Conservation (phyloP, 169 alveolate genomes). For the Plasmodium coatneyi region DNA sequence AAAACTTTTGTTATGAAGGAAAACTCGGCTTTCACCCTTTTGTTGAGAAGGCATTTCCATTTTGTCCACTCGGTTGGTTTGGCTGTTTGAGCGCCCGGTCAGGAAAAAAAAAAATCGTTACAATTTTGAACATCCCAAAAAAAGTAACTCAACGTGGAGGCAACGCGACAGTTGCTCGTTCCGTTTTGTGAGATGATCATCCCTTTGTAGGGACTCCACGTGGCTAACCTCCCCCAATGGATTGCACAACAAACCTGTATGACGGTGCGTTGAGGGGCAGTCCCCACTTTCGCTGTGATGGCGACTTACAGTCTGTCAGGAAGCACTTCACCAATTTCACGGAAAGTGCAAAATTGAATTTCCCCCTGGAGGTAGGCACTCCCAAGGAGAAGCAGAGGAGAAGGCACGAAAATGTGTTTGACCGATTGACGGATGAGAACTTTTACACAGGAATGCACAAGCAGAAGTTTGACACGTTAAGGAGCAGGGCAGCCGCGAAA, state of each 20-base stretch:
- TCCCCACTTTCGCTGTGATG: not conserved
- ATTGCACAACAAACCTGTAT: not conserved
- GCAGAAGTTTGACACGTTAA: conserved; percentile 89
- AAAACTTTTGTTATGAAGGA: not conserved
- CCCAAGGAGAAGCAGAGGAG: not conserved
- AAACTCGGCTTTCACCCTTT: not conserved
- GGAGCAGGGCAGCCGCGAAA: conserved; percentile 89
- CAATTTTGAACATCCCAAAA: not conserved
- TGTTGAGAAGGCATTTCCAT: not conserved
- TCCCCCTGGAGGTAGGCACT: not conserved
- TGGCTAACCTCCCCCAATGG: not conserved
- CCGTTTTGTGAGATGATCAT: not conserved
- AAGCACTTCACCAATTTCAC: not conserved
- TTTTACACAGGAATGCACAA: conserved; percentile 89
- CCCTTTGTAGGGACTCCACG: not conserved
- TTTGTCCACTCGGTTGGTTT: not conserved
- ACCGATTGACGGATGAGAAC: conserved; percentile 84
- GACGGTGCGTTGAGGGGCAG: not conserved
- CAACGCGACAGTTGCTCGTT: not conserved
- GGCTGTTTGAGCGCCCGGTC: not conserved
- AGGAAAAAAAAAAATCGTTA: not conserved
- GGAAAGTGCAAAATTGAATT: not conserved
- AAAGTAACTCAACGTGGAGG: not conserved
- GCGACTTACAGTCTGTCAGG: conserved; percentile 12
- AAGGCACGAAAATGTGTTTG: conserved; percentile 79